These are phyloP conservation scores for Tylopilus vinaceipallidus DNA, from an alignment of 768 basidiomycete genomes.

Conservation along the genomic window DNA sequence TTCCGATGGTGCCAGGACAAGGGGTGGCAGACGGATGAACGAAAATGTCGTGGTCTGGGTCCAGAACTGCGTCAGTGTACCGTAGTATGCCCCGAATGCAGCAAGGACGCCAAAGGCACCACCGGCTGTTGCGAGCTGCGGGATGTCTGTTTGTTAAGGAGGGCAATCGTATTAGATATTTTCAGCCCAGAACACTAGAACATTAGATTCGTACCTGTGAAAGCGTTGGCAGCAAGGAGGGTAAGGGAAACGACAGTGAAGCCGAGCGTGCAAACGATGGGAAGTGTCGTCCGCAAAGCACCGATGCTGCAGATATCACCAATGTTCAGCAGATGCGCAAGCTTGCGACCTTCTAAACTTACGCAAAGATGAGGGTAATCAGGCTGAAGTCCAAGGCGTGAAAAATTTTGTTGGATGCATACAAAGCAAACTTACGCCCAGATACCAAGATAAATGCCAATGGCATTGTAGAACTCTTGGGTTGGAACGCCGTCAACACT, in stretches of 20 bases:
- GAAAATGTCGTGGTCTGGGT: conserved; percentile 29
- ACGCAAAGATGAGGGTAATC: conserved; percentile 27
- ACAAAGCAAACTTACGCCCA: conserved; percentile 19
- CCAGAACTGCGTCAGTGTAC: conserved; percentile 26
- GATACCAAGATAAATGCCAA: conserved; percentile 28
- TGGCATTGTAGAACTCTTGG: conserved; percentile 23
- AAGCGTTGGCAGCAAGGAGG: conserved; percentile 26
- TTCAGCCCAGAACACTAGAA: not conserved
- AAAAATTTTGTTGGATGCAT: not conserved
- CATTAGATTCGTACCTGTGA: conserved; percentile 24
- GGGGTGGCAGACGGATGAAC: conserved; percentile 25
- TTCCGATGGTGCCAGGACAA: conserved; percentile 18
- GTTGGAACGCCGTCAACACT: conserved; percentile 23
- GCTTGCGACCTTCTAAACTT: not conserved
- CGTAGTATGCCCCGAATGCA: conserved; percentile 31
- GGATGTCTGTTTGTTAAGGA: conserved; percentile 13
- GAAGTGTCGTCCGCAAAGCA: conserved; percentile 26
- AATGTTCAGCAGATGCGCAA: not conserved
- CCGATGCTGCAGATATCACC: conserved; percentile 15
- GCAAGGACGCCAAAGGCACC: conserved; percentile 27
- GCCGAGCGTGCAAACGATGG: conserved; percentile 21
- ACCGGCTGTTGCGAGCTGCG: conserved; percentile 27
- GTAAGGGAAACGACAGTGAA: conserved; percentile 24
- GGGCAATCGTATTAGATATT: not conserved
- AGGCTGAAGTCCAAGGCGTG: conserved; percentile 9